Evolutionary conservation across 1,284 basidiomycete genomes (phyloP).

Genomic region (Earliella scabrosa): DNA sequence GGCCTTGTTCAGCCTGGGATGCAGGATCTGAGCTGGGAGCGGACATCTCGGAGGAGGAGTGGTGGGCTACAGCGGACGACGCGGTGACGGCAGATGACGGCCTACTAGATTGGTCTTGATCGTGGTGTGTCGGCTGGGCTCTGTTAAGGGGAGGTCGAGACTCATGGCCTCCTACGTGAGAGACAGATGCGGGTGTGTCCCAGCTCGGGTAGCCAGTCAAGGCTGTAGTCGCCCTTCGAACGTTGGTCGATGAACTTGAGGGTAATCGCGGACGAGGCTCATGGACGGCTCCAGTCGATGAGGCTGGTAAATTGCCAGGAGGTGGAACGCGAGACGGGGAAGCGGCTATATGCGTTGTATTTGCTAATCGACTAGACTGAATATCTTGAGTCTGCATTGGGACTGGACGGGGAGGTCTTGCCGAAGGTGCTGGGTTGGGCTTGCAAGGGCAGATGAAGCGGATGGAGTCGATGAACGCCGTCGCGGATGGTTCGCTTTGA

Average conservation of each 20-base stretch:
- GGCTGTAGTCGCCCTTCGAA: neutral
- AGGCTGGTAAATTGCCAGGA: neutral
- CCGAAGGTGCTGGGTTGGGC: constrained; percentile 25
- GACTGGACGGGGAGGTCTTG: neutral
- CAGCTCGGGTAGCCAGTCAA: neutral
- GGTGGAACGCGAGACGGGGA: neutral
- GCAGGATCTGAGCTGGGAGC: neutral
- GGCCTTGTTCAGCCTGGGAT: neutral
- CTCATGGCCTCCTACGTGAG: neutral
- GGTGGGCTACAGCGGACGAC: constrained; percentile 16
- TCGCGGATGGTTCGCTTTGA: constrained; percentile 46
- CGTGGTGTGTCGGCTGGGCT: neutral
- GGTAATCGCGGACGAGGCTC: neutral
- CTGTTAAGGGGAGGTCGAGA: neutral
- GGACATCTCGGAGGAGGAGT: constrained; percentile 3
- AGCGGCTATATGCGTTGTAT: constrained; percentile 1
- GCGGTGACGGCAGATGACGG: constrained; percentile 20
- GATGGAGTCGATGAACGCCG: constrained; percentile 64
- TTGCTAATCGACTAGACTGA: neutral
- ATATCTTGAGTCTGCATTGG: neutral
- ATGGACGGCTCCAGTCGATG: constrained; percentile 1
- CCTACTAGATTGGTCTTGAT: constrained; percentile 7
- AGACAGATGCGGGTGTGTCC: neutral
- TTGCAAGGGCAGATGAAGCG: constrained; percentile 73
- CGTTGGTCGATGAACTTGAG: neutral